Base-by-base conservation (phyloP, 1,284 basidiomycete species). In the Leucoagaricus sp. region DNA sequence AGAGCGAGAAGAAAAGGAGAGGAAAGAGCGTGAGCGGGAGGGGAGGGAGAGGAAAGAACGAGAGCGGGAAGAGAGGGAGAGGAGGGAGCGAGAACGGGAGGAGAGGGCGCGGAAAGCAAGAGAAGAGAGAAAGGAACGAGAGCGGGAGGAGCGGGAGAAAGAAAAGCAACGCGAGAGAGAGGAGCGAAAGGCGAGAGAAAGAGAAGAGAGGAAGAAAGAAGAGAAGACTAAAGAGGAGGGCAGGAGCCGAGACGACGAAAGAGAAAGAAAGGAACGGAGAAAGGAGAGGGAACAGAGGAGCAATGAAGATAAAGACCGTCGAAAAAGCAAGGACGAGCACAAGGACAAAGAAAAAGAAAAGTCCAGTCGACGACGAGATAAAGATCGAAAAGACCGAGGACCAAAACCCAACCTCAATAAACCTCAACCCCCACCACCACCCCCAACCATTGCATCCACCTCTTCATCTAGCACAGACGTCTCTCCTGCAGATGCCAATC, bases 351-450 rank as follows among this genome's bases (percentile, higher is more conserved):
- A 49, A 7, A 36, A 53, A 28, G 47, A 48, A 17, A 46, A 53
- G 29, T 33, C 28, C 36, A 59, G 31, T n/a, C 49, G 49, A 7
- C 61, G 60, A 8, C 57, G 55, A 33, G 61, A 54, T n/a, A 53
- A 53, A 23, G 50, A 47, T 12, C 28, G 50, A 6, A 17, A 40
- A n/a, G 38, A 26, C 13, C 36, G 21, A 44, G 38, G 15, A n/a
- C 45, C 46, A 48, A 50, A 58, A 45, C 50, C 63, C 33, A 31
- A 50, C 25, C 12, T 51, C 19, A 55, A 59, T 38, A 56, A 64
- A 66, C 53, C n/a, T 21, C 75, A 76, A 61, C 65, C 76, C 61
- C 65, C 72, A 45, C 71, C 70, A 23, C 61, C 29, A 3, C 46
- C 72, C 29, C 69, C 58, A 31, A 38, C 54, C 9, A 17, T 48